Evolutionary conservation across 441 rosid genomes (phyloP).

Genomic region (Oxalis stricta): DNA sequence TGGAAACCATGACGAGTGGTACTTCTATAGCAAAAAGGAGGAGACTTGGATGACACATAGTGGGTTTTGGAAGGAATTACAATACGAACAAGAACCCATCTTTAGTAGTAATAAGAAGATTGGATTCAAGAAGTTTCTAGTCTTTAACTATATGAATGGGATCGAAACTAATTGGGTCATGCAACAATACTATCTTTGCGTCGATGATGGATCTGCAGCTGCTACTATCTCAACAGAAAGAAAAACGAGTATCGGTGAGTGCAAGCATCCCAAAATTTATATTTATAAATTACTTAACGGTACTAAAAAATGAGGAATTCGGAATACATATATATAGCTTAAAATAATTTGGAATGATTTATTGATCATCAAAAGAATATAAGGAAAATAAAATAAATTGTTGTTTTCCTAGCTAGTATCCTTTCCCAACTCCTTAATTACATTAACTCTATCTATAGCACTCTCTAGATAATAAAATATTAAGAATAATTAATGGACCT

Average conservation of each 20-base stretch:
- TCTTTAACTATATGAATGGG: conserved; percentile 9
- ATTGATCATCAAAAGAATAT: no score
- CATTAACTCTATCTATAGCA: no score
- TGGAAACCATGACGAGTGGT: conserved; percentile 25
- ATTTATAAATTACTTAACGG: no score
- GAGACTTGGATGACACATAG: conserved; percentile 9
- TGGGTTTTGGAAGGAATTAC: conserved; percentile 30
- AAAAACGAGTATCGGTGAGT: no score
- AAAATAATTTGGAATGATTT: neutral
- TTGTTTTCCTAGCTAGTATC: no score
- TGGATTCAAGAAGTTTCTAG: conserved; percentile 23
- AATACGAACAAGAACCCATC: conserved; percentile 17
- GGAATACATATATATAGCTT: conserved; percentile 10
- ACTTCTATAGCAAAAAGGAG: conserved; percentile 23
- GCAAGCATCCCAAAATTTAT: no score
- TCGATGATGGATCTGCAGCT: no score
- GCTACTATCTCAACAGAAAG: no score
- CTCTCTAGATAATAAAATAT: no score
- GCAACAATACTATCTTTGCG: conserved; percentile 24
- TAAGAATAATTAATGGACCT: no score
- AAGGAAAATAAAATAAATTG: no score
- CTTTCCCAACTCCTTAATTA: no score
- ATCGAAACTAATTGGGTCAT: conserved; percentile 30
- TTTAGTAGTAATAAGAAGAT: conserved; percentile 10
- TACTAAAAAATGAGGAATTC: conserved; percentile 6